Evolutionary conservation across 2,329 filamentous ascomycete genomes (phyloP).

Genomic region (Penicillium italicum): DNA sequence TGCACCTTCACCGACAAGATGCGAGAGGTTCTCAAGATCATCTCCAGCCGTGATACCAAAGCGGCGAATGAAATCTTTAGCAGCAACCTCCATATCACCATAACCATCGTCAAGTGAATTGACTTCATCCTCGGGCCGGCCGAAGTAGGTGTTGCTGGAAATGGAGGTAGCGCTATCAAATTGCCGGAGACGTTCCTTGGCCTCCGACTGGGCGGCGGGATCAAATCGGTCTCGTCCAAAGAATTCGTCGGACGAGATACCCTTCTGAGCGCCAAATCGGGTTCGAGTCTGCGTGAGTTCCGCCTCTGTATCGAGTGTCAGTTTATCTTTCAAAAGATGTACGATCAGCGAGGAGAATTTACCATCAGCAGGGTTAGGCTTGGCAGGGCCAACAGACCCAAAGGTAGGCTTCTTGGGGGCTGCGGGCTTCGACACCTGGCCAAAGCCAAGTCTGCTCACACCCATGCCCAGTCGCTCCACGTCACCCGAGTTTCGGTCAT

Average conservation of each 20-base stretch:
- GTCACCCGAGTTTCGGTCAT: slow-evolving; percentile 64
- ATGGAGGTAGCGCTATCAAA: slow-evolving; percentile 92
- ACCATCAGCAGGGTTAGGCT: slow-evolving; percentile 63
- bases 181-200: slow-evolving; percentile 79
- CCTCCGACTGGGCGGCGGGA: slow-evolving; percentile 73
- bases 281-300: slow-evolving; percentile 76
- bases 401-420: slow-evolving; percentile 81
- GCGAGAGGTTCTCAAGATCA: slow-evolving; percentile 85
- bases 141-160: slow-evolving; percentile 96
- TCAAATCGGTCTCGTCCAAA: slow-evolving; percentile 90
- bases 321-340: neutral
- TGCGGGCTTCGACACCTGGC: slow-evolving; percentile 62
- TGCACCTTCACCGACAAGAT: slow-evolving; percentile 80
- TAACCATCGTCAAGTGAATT: slow-evolving; percentile 67
- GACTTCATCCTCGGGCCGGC: slow-evolving; percentile 78
- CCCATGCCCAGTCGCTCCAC: slow-evolving; percentile 89
- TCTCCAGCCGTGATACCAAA: slow-evolving; percentile 95
- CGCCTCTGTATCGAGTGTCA: slow-evolving; percentile 52
- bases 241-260: slow-evolving; percentile 97
- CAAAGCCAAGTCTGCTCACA: slow-evolving; percentile 78
- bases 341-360: slow-evolving; percentile 19
- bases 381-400: slow-evolving; percentile 75
- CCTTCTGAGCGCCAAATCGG: slow-evolving; percentile 91
- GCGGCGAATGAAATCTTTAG: slow-evolving; percentile 91
- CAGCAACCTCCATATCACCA: slow-evolving; percentile 85